A percentile compares a stretch with the other conserved stretches of the same genome.
phyloP scores from a whole-genome alignment of 306 rosid genomes.

The Arachis stenosperma region DNA sequence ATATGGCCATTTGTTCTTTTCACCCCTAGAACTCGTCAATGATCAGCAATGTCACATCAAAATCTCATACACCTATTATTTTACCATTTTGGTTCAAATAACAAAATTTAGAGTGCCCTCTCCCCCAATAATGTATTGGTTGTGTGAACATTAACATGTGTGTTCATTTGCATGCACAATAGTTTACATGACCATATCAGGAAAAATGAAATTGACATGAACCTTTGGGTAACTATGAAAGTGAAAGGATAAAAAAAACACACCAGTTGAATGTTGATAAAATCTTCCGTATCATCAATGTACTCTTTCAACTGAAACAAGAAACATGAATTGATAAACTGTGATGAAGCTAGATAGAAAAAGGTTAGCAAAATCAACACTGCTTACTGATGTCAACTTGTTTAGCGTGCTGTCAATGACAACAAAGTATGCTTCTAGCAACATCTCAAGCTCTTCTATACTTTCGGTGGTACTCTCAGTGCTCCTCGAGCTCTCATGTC shows the following conservation, averaged over 20 bases:
- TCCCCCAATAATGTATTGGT: slow-evolving; percentile 18
- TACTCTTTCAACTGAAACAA: slow-evolving; percentile 91
- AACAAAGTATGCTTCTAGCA: slow-evolving; percentile 97
- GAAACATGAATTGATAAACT: slow-evolving; percentile 42
- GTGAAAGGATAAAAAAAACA: slow-evolving; percentile 22
- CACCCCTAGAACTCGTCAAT: not conserved
- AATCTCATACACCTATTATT: slow-evolving; percentile 9
- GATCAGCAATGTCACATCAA: not conserved
- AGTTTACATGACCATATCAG: not conserved
- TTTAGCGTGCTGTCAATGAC: slow-evolving; percentile 96
- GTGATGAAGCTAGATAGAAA: slow-evolving; percentile 16
- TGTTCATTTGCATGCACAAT: slow-evolving; percentile 14
- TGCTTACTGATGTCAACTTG: slow-evolving; percentile 88
- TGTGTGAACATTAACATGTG: slow-evolving; percentile 5
- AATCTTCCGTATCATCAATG: slow-evolving; percentile 98
- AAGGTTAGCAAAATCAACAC: slow-evolving; percentile 21
- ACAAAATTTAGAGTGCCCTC: slow-evolving; percentile 5
- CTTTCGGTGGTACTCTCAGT: slow-evolving; percentile 78
- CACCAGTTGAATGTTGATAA: slow-evolving; percentile 98
- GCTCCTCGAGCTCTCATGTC: slow-evolving; percentile 92
- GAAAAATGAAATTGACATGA: slow-evolving; percentile 19
- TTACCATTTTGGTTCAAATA: not conserved
- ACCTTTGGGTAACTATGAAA: slow-evolving; percentile 14
- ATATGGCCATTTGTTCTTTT: not conserved
- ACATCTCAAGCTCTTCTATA: slow-evolving; percentile 99